Evolutionary conservation across 208 protist species (phyloP), one percentile per base, ranked within the genome.

Genomic region (Leishmania aethiopica): DNA sequence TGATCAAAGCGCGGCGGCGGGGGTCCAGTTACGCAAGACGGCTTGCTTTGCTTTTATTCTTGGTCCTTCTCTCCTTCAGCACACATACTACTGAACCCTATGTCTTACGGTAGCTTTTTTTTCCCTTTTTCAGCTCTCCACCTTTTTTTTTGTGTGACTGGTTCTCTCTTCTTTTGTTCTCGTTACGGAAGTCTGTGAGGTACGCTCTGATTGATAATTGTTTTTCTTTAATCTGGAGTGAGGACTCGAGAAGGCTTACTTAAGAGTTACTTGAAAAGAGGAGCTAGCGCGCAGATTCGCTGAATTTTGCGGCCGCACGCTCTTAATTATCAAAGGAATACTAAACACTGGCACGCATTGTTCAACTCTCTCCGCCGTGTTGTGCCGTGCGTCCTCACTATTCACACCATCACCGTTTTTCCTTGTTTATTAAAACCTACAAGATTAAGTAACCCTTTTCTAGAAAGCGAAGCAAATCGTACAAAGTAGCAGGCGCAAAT

Each of bases 361-460:
- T 42, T 37, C 47, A 72, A 51, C 51, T 49, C 11, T 74, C 72
- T 69, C 79, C 76, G 57, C 79, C 59, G 51, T 22, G 37, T 66
- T 47, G 55, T 66, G 40, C 55, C 19, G 74, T 78, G 51, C 55
- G 53, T n/a, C 74, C 74, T 66, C 53, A 28, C 74, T 78, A 32
- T 66, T 78, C 74, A 78, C 74, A 78, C 49, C 55, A 66, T 51
- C 74, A 62, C 51, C 32, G 7, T 64, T 87, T 83, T 72, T 67
- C 85, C 75, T n/a, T 77, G 11, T 83, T 64, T 83, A 77, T 64
- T 71, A 67, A 73, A 45, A 49, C 40, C 49, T 51, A 79, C 42
- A n/a, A 55, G 53, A 73, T 82, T 82, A 67, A 47, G 37, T 76
- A 59, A 67, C 5, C 69, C 59, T 79, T 62, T 88, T 80, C 72